Base-by-base conservation (phyloP, 2,329 filamentous ascomycete species). In the Beauveria sp. region DNA sequence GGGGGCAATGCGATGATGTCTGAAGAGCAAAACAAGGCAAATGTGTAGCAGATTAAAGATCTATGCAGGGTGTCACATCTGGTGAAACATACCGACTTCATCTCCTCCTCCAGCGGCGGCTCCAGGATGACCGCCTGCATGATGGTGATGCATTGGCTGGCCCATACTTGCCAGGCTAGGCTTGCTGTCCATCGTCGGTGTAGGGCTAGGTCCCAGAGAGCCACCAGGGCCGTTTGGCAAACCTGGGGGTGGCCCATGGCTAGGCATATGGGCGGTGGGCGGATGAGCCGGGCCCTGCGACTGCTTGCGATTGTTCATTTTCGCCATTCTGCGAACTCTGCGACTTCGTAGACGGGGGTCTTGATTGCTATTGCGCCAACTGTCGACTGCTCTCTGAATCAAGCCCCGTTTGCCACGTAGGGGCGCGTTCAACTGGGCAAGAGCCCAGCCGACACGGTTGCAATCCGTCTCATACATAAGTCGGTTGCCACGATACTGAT, bases 381-480 rank as follows among this genome's bases (percentile, higher is more conserved):
- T 97, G 76, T 99, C 95, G 50, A 99, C 95, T 2, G 95, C 95
- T 66, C 95, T 85, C 79, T 99, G 95, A 68, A 99, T 99, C 64
- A 99, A 82, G 8, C 95, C 95, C 68, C 95, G 86, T 81, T 98
- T 98, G 67, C 93, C 93, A 65, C 93, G 87, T 63, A 98, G 82
- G 62, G 90, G 89, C 8, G 92, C 88, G 74, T 99, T 99, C 60
- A 99, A 79, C 71, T 98, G 89, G 2, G 95, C 95, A 67, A 99
- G 78, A 14, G 93, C 93, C 95, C 95, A 99, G n/a, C 95, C 95
- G n/a, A 99, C 95, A 0, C 92, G 91, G 77, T 99, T 99, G 82
- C 95, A 99, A 77, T 99, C 95, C 18, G 91, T 97, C 79, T 99
- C 95, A 75, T 99, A 99, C 68, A 95, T 90, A 67, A 97, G 79